phyloP scores from a whole-genome alignment of 805 yeast species.

The Metahyphopichia silvanorum region DNA sequence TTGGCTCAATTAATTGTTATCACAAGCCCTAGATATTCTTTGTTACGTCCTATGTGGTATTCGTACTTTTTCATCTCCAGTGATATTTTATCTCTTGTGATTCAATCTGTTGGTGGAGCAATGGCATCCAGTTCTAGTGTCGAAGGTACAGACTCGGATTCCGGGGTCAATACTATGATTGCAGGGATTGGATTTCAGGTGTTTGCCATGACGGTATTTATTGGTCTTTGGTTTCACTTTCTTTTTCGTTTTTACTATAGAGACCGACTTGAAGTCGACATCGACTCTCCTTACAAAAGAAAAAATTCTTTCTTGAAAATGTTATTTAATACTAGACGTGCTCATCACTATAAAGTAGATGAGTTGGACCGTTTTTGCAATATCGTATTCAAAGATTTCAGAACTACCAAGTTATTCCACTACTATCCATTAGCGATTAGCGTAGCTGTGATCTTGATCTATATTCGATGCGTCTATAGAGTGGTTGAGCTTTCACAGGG shows the following conservation, averaged over 20 bases:
- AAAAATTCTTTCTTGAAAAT: slow-evolving; percentile 25
- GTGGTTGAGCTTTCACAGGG: slow-evolving; percentile 40
- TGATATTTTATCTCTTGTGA: slow-evolving; percentile 33
- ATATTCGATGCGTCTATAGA: slow-evolving; percentile 36
- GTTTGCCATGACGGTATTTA: slow-evolving; percentile 34
- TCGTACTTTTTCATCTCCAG: slow-evolving; percentile 37
- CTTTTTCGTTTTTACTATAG: slow-evolving; percentile 29
- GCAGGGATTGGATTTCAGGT: slow-evolving; percentile 39
- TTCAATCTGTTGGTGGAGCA: slow-evolving; percentile 42
- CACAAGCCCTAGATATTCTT: slow-evolving; percentile 35
- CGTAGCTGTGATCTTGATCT: slow-evolving; percentile 27
- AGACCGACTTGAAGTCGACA: slow-evolving; percentile 12
- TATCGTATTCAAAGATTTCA: slow-evolving; percentile 18
- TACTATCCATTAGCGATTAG: slow-evolving; percentile 35
- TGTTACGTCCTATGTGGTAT: slow-evolving; percentile 42
- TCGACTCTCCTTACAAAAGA: slow-evolving; percentile 12
- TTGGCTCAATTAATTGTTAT: slow-evolving; percentile 40
- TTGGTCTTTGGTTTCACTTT: slow-evolving; percentile 35
- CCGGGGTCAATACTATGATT: slow-evolving; percentile 36
- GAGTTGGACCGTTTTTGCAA: slow-evolving; percentile 30
- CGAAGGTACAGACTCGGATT: slow-evolving; percentile 16
- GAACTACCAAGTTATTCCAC: slow-evolving; percentile 21
- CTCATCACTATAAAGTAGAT: slow-evolving; percentile 15
- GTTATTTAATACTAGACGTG: slow-evolving; percentile 22
- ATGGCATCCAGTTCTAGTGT: slow-evolving; percentile 26